Conservation (phyloP, 1,284 basidiomycete species). For the Leccinum griseonigrum region DNA sequence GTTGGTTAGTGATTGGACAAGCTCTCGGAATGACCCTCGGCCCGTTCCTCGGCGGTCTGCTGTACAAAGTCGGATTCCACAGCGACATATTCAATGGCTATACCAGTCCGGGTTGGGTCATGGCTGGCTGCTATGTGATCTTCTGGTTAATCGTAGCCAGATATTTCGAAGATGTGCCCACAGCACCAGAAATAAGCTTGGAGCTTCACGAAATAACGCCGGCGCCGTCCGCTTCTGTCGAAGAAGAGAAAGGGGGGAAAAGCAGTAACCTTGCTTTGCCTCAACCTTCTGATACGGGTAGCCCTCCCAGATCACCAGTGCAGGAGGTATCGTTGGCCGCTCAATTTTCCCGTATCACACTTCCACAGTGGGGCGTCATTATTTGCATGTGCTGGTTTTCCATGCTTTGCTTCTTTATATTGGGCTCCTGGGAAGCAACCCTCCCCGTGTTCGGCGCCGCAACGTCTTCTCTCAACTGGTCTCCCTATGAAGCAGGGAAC, state of each 20-base stretch:
- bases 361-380: slow-evolving; percentile 39
- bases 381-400: slow-evolving; percentile 71
- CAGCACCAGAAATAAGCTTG: slow-evolving; percentile 5
- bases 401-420: slow-evolving; percentile 72
- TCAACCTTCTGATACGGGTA: not conserved
- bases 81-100: slow-evolving; percentile 58
- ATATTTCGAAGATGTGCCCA: slow-evolving; percentile 54
- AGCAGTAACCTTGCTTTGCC: not conserved
- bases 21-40: slow-evolving; percentile 63
- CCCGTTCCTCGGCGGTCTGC: slow-evolving; percentile 65
- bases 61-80: slow-evolving; percentile 56
- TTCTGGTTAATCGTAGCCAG: slow-evolving; percentile 47
- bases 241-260: slow-evolving; percentile 7
- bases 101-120: slow-evolving; percentile 67
- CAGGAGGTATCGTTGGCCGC: slow-evolving; percentile 12
- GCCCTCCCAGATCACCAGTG: not conserved
- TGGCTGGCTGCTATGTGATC: slow-evolving; percentile 51
- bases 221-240: not conserved
- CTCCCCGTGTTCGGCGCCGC: slow-evolving; percentile 63
- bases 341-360: slow-evolving; percentile 21
- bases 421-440: slow-evolving; percentile 74
- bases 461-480: not conserved
- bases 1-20: slow-evolving; percentile 64
- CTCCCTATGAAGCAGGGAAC: not conserved
- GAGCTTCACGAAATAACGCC: slow-evolving; percentile 13